Percentiles rank a stretch among this genome's conserved stretches.
Evolutionary conservation across 306 rosid species (phyloP).

Genomic region (Vicia villosa): DNA sequence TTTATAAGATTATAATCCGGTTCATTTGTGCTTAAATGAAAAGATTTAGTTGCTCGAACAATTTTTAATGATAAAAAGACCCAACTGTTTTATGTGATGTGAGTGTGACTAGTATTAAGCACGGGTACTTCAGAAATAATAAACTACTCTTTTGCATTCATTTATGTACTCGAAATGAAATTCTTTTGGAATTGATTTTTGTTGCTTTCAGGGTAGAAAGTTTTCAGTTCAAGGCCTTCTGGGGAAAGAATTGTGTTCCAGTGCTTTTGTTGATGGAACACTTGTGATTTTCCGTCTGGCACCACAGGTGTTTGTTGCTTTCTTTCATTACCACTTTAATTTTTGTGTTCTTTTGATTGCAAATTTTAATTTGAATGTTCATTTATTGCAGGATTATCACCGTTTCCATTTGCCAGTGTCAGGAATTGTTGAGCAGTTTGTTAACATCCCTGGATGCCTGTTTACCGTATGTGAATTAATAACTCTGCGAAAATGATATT

Average conservation of each 20-base stretch:
- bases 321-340: constrained; percentile 25
- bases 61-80: constrained; percentile 2
- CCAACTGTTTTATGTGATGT: constrained; percentile 22
- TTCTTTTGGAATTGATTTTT: constrained; percentile 22
- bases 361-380: constrained; percentile 14
- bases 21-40: constrained; percentile 10
- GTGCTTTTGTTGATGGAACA: constrained; percentile 73
- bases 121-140: too few species aligned
- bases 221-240: constrained; percentile 91
- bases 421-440: constrained; percentile 71
- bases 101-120: too few species aligned
- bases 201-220: constrained; percentile 71
- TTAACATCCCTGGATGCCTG: constrained; percentile 84
- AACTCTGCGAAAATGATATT: constrained; percentile 6
- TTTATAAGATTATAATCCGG: constrained; percentile 19
- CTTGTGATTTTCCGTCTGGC: constrained; percentile 96
- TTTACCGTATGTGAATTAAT: constrained; percentile 68
- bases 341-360: constrained; percentile 16
- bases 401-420: constrained; percentile 91
- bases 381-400: constrained; percentile 85
- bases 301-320: constrained; percentile 73
- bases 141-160: constrained; percentile 11
- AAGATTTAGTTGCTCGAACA: constrained; percentile 26
- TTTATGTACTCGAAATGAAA: constrained; percentile 20
- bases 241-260: constrained; percentile 66